These are phyloP conservation scores for Phytopythium oedochilum DNA, from an alignment of 352 stramenopile genomes.

Conservation along the genomic window DNA sequence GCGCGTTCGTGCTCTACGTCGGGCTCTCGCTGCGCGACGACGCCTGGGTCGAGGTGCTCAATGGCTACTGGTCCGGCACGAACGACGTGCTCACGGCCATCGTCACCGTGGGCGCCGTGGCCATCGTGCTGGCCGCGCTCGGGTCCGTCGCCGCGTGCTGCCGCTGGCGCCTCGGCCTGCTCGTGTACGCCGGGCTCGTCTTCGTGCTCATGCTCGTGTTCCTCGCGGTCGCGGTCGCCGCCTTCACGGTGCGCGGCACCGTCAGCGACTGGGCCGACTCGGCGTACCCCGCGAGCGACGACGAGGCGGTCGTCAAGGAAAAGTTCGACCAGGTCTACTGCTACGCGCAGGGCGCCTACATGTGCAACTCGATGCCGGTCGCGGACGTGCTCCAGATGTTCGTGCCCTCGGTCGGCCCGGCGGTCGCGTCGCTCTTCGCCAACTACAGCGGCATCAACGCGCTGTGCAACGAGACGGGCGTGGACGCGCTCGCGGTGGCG, in stretches of 20 bases:
- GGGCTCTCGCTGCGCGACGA: constrained; percentile 35
- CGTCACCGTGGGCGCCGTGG: constrained; percentile 40
- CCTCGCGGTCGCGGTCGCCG: constrained; percentile 31
- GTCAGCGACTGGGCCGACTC: constrained; percentile 40
- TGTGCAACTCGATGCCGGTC: constrained; percentile 58
- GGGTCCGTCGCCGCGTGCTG: constrained; percentile 54
- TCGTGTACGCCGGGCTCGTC: constrained; percentile 51
- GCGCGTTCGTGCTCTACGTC: constrained; percentile 47
- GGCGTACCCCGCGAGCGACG: constrained; percentile 38
- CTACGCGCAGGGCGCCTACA: constrained; percentile 65
- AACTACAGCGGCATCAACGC: constrained; percentile 46
- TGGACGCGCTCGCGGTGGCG: background rate
- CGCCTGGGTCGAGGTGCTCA: constrained; percentile 59
- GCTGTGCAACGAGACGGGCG: constrained; percentile 36
- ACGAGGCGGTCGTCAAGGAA: constrained; percentile 47
- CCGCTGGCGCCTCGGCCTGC: constrained; percentile 49
- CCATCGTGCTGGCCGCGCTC: constrained; percentile 55
- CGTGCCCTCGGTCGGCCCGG: constrained; percentile 26
- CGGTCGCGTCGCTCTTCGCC: constrained; percentile 28
- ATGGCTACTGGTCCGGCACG: constrained; percentile 46
- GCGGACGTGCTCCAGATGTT: constrained; percentile 52
- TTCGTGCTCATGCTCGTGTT: constrained; percentile 52
- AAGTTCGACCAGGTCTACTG: constrained; percentile 69
- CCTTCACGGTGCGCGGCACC: constrained; percentile 38
- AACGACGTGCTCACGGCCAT: constrained; percentile 39